Evolutionary conservation across 2,329 filamentous ascomycete genomes (phyloP).

Genomic region (Parastagonospora avenae): DNA sequence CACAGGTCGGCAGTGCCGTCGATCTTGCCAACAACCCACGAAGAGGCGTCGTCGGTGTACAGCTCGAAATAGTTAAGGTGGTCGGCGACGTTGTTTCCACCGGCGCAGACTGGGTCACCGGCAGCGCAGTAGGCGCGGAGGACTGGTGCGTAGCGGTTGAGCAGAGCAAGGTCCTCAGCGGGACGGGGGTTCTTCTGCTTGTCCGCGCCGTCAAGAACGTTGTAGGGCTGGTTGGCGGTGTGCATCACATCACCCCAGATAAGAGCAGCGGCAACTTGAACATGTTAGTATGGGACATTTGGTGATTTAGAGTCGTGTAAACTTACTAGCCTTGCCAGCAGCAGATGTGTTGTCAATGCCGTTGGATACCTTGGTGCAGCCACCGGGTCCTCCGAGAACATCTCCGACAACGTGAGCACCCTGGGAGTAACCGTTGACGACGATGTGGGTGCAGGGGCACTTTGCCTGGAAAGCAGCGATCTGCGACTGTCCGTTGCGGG

Average conservation of each 20-base stretch:
- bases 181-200: slow-evolving; percentile 16
- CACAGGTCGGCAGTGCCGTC: slow-evolving; percentile 14
- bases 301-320: slow-evolving; percentile 2
- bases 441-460: slow-evolving; percentile 61
- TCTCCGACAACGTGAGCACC: slow-evolving; percentile 65
- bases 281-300: not conserved
- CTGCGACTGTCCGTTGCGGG: slow-evolving; percentile 22
- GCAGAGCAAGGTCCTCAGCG: slow-evolving; percentile 14
- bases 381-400: slow-evolving; percentile 57
- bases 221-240: slow-evolving; percentile 28
- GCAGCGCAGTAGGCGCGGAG: slow-evolving; percentile 68
- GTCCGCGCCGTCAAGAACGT: slow-evolving; percentile 23
- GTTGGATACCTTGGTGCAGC: slow-evolving; percentile 16
- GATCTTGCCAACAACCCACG: slow-evolving; percentile 26
- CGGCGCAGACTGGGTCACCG: slow-evolving; percentile 67
- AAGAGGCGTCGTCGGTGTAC: slow-evolving; percentile 25
- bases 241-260: slow-evolving; percentile 30
- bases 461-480: slow-evolving; percentile 61
- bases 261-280: slow-evolving; percentile 23
- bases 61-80: slow-evolving; percentile 62
- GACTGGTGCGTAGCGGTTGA: slow-evolving; percentile 49
- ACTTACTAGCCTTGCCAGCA: slow-evolving; percentile 28
- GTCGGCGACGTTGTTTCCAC: slow-evolving; percentile 61
- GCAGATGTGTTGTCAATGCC: slow-evolving; percentile 22
- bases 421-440: slow-evolving; percentile 65